Evolutionary conservation across 306 rosid genomes (phyloP).

Genomic region (Begonia loranthoides): DNA sequence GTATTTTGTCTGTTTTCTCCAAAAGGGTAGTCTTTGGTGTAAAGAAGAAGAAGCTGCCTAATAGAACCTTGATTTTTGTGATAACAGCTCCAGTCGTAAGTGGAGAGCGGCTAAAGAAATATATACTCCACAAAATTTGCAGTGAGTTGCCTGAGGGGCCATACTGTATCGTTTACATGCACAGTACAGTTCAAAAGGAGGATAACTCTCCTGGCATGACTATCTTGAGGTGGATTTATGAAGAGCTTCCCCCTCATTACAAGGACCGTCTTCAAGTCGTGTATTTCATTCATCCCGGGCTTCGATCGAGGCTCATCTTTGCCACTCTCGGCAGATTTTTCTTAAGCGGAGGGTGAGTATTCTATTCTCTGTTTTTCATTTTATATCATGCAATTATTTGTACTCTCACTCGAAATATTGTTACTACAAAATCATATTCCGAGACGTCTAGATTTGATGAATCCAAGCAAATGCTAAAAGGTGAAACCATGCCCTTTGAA

Average conservation of each 20-base stretch:
- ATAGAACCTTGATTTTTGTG: no score
- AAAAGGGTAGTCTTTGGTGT: no score
- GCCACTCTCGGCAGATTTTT: conserved; percentile 82
- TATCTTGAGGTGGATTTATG: conserved; percentile 89
- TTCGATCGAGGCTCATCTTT: conserved; percentile 70
- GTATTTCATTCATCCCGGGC: conserved; percentile 83
- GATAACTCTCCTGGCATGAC: conserved; percentile 90
- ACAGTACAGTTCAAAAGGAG: conserved; percentile 69
- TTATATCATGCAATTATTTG: no score
- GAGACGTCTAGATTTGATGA: no score
- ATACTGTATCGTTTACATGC: conserved; percentile 74
- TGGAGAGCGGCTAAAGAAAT: conserved; percentile 75
- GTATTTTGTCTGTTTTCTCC: no score
- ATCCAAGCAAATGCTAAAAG: no score
- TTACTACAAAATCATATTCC: no score
- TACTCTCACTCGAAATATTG: no score
- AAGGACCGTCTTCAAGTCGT: conserved; percentile 75
- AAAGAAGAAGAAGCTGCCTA: neutral
- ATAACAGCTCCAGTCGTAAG: conserved; percentile 58
- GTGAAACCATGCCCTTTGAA: no score
- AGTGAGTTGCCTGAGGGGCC: conserved; percentile 69
- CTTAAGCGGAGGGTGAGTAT: conserved; percentile 79
- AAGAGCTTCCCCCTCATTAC: conserved; percentile 58
- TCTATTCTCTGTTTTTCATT: neutral
- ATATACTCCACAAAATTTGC: conserved; percentile 50